Evolutionary conservation across 129 eudicot species (phyloP), one percentile per base, ranked within the genome.

Genomic region (Ambrosia trifida): DNA sequence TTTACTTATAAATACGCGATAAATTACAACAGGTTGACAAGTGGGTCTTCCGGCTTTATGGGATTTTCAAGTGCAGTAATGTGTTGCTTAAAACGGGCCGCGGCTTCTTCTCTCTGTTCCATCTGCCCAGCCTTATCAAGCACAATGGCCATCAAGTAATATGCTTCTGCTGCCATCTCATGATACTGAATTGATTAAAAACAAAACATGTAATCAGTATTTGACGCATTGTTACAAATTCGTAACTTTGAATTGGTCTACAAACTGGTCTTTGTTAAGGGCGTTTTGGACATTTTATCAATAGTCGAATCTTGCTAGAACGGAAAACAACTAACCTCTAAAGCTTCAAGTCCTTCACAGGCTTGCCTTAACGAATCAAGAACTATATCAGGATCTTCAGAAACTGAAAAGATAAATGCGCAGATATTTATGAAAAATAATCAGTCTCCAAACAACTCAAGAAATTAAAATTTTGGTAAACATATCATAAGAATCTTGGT

Each of bases 81-180:
- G 44, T 94, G 98, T 61, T 78, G 74, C 82, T 80, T 77, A 54
- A 89, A 94, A 45, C 83, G 83, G 73, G 82, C 46, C 7, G 97
- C 88, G 18, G 97, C 96, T 45, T 74, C 86, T 64, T 89, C 98
- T 77, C 98, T 82, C 8, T 85, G 80, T 30, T 87, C 87, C 4
- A 72, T 60, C 81, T 77, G 76, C 66, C 93, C 97, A 72, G 84
- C 63, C 80, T 82, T 84, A 79, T 94, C 87, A 14, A 80, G 83
- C 70, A 84, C 86, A 68, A 94, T 66, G 20, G 98, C 98, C 88
- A 82, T 70, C 89, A 94, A 82, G 83, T 94, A 94, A 76, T 77
- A 94, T 32, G 93, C 95, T 83, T 94, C 98, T 0, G 94, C 84
- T 0, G 97, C 97, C 86, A 94, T 71, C 52, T 94, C 96, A 80